phyloP scores from a whole-genome alignment of 2,329 filamentous ascomycete genomes.

The Elsinoe arachidis region DNA sequence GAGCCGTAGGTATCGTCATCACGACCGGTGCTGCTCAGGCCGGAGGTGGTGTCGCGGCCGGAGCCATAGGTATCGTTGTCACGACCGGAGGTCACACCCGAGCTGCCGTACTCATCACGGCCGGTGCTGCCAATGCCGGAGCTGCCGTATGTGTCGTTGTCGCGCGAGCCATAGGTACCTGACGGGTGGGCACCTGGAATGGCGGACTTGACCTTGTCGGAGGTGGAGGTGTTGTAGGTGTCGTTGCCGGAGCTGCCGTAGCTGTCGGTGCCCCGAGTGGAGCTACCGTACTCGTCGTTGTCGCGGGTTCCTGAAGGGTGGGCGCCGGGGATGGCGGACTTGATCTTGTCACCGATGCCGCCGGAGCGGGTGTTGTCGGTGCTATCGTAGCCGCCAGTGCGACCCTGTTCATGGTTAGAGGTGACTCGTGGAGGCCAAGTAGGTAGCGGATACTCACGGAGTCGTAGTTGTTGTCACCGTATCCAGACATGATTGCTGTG shows the following conservation, averaged over 20 bases:
- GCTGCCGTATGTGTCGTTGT: slow-evolving; percentile 19
- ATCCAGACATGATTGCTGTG: slow-evolving; percentile 14
- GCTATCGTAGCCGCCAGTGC: slow-evolving; percentile 10
- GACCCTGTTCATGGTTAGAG: slow-evolving; percentile 3
- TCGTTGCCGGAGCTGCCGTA: slow-evolving; percentile 14
- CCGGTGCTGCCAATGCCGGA: slow-evolving; percentile 18
- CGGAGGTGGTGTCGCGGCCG: neutral
- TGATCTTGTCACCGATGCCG: slow-evolving; percentile 9
- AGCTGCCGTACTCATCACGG: slow-evolving; percentile 15
- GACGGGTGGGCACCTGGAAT: no score
- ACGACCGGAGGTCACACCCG: slow-evolving; percentile 3
- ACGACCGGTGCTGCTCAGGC: neutral
- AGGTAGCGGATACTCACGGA: neutral
- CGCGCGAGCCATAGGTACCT: neutral
- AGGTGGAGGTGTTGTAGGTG: slow-evolving; percentile 14
- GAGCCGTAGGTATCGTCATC: slow-evolving; percentile 17
- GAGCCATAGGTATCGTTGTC: neutral
- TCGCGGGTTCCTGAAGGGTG: neutral
- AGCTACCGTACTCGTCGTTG: neutral
- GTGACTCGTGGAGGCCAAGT: neutral
- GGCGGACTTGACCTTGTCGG: slow-evolving; percentile 15
- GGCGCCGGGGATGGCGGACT: neutral
- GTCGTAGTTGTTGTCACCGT: slow-evolving; percentile 11
- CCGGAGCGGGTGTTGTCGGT: slow-evolving; percentile 11
- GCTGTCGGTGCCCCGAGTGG: slow-evolving; percentile 12